A percentile compares a stretch with the other conserved stretches of the same genome.
Evolutionary conservation across 179 eudicot species (phyloP).

Genomic region (Pouteria campechiana): DNA sequence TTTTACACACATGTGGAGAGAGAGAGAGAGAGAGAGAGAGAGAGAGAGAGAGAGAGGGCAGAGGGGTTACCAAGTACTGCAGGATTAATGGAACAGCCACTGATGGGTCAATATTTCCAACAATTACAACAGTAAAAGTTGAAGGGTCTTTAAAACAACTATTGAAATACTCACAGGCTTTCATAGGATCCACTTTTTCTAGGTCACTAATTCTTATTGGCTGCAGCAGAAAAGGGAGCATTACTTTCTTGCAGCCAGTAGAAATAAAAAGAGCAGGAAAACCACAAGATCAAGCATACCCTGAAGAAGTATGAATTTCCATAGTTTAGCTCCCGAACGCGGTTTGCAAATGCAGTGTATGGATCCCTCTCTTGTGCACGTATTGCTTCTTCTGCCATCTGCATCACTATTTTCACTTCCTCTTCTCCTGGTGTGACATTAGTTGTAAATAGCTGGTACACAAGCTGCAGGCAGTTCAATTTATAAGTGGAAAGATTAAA

Average conservation of each 20-base stretch:
- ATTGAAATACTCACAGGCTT: constrained; percentile 78
- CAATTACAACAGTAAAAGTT: constrained; percentile 74
- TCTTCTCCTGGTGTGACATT: constrained; percentile 66
- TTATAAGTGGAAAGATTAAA: not conserved
- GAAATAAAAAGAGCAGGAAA: not conserved
- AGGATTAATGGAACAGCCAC: constrained; percentile 65
- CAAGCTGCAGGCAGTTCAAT: constrained; percentile 58
- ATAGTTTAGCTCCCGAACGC: constrained; percentile 84
- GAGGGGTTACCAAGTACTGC: constrained; percentile 65
- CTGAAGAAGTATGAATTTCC: constrained; percentile 76
- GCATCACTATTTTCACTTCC: constrained; percentile 79
- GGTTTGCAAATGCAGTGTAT: constrained; percentile 69
- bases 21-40: too few relatives aligned
- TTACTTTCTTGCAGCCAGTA: not conserved
- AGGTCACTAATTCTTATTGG: constrained; percentile 62
- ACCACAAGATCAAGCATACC: constrained; percentile 23
- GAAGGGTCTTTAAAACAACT: constrained; percentile 88
- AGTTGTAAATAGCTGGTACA: constrained; percentile 75
- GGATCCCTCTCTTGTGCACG: constrained; percentile 98
- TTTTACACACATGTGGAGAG: too few relatives aligned
- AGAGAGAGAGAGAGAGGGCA: not conserved
- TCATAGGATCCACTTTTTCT: constrained; percentile 59
- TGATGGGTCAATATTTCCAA: constrained; percentile 75
- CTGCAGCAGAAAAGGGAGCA: constrained; percentile 28
- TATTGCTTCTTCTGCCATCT: constrained; percentile 83